Percentiles rank a stretch among this genome's conserved stretches.
phyloP scores from a whole-genome alignment of 805 yeast species.

The Yarrowia alimentaria region DNA sequence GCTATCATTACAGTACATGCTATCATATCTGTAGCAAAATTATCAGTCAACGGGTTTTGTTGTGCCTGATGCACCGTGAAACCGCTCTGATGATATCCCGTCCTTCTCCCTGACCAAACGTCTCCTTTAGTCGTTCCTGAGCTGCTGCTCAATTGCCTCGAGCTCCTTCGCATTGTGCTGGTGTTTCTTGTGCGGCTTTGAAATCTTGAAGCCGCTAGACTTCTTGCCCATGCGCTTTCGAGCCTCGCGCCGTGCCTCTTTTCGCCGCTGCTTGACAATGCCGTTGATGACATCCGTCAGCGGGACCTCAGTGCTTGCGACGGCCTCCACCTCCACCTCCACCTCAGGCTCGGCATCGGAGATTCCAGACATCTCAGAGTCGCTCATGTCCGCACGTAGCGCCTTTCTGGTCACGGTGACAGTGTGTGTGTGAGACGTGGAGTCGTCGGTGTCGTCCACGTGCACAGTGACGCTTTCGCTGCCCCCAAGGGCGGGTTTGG shows the following conservation, averaged over 20 bases:
- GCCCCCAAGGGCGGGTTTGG: too few relatives aligned
- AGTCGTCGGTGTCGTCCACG: too few relatives aligned
- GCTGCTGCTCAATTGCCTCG: constrained; percentile 16
- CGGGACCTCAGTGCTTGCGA: neutral
- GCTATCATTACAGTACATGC: too few relatives aligned
- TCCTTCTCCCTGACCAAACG: too few relatives aligned
- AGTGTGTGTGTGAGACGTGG: neutral
- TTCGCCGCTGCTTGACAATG: constrained; percentile 10
- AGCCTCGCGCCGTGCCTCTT: constrained; percentile 9
- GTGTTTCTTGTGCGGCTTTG: constrained; percentile 13
- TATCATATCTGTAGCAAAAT: neutral
- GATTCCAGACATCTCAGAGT: constrained; percentile 16
- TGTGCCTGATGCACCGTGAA: too few relatives aligned
- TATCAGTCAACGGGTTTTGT: too few relatives aligned
- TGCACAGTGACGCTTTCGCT: too few relatives aligned
- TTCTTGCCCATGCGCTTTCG: neutral
- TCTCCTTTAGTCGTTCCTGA: neutral
- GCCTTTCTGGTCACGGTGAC: neutral
- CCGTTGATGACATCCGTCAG: constrained; percentile 17
- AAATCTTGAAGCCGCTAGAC: constrained; percentile 9
- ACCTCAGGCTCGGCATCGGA: constrained; percentile 8
- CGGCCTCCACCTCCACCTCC: constrained; percentile 3
- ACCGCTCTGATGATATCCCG: too few relatives aligned
- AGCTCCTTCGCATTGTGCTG: constrained; percentile 13
- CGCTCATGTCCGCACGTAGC: constrained; percentile 1